phyloP scores from a whole-genome alignment of 495 filamentous ascomycete species.

The Margaritispora aquatica region DNA sequence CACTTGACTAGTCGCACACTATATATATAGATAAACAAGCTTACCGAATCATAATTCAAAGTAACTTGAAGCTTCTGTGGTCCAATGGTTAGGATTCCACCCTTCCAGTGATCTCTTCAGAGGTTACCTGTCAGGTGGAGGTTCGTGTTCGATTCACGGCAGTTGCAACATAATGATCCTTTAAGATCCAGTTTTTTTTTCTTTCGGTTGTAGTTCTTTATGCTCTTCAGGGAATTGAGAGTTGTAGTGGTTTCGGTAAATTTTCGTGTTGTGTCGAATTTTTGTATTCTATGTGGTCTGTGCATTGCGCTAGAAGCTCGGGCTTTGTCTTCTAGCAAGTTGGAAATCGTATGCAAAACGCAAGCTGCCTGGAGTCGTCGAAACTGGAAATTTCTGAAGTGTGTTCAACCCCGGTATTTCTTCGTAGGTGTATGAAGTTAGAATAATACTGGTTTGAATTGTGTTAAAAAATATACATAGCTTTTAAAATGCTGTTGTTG shows the following conservation, averaged over 20 bases:
- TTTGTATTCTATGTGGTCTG: neutral
- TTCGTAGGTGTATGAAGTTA: too few species aligned
- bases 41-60: neutral
- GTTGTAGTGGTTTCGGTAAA: neutral
- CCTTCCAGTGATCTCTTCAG: conserved; percentile 15
- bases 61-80: conserved; percentile 18
- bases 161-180: conserved; percentile 6
- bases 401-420: too few species aligned
- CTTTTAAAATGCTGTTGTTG: too few species aligned
- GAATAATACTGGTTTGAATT: too few species aligned
- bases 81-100: conserved; percentile 28
- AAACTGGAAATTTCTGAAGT: too few species aligned
- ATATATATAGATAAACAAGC: neutral
- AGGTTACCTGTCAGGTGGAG: conserved; percentile 17
- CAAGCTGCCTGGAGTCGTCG: too few species aligned
- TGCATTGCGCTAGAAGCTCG: too few species aligned
- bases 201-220: neutral
- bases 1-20: neutral
- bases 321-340: too few species aligned
- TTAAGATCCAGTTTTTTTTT: neutral
- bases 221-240: neutral
- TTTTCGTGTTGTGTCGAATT: neutral
- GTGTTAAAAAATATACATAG: too few species aligned
- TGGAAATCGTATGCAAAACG: too few species aligned
- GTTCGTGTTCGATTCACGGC: conserved; percentile 27